phyloP scores from a whole-genome alignment of 805 yeast genomes.

The Teunomyces cretensis region DNA sequence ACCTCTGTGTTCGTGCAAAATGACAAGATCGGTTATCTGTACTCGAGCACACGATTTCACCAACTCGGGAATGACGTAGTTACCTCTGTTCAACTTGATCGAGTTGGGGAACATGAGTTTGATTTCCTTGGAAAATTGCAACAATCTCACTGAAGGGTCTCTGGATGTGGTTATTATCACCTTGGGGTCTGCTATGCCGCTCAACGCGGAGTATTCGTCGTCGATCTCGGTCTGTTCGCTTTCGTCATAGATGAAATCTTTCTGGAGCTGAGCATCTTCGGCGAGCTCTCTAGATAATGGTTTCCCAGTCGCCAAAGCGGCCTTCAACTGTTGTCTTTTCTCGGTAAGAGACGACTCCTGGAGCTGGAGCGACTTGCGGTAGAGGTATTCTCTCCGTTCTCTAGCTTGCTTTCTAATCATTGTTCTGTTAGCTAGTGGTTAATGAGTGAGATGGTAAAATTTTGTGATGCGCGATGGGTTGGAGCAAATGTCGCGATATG shows the following conservation, averaged over 20 bases:
- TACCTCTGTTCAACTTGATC: constrained; percentile 90
- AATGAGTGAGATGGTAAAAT: not conserved
- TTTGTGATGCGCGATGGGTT: constrained; percentile 8
- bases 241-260: constrained; percentile 85
- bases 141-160: constrained; percentile 79
- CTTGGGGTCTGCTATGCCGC: constrained; percentile 89
- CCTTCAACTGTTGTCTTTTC: constrained; percentile 81
- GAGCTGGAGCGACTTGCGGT: constrained; percentile 81
- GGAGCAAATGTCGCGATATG: not conserved
- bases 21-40: constrained; percentile 78
- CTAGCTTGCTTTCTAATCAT: constrained; percentile 91
- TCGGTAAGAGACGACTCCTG: constrained; percentile 86
- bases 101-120: constrained; percentile 87
- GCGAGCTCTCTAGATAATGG: constrained; percentile 87
- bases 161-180: constrained; percentile 91
- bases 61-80: constrained; percentile 77
- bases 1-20: constrained; percentile 96
- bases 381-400: constrained; percentile 91
- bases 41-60: constrained; percentile 81
- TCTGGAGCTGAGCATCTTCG: constrained; percentile 78
- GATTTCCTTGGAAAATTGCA: constrained; percentile 92
- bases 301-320: constrained; percentile 89
- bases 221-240: constrained; percentile 68
- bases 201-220: constrained; percentile 85
- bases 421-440: not conserved